phyloP scores from a whole-genome alignment of 768 basidiomycete species.

The Tubosaeta brunneosetosa region DNA sequence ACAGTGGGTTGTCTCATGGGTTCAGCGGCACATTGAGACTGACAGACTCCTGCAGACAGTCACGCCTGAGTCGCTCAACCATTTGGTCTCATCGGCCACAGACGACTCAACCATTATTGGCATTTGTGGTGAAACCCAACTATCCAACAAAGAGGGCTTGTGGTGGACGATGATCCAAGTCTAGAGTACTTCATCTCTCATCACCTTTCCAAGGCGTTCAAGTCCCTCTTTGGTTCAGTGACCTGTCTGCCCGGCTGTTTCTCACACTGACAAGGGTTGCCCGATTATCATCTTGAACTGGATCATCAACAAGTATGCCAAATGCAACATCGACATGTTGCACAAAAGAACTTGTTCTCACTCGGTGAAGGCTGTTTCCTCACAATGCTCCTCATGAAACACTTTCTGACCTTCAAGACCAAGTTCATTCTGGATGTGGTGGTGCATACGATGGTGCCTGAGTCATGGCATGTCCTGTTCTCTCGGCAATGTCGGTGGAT shows the following conservation, averaged over 20 bases:
- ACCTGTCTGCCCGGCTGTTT: slow-evolving; percentile 97
- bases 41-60: slow-evolving; percentile 55
- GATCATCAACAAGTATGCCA: slow-evolving; percentile 92
- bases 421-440: slow-evolving; percentile 87
- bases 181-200: slow-evolving; percentile 96
- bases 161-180: slow-evolving; percentile 99
- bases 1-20: slow-evolving; percentile 48
- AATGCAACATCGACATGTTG: slow-evolving; percentile 87
- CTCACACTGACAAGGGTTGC: slow-evolving; percentile 89
- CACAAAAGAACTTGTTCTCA: slow-evolving; percentile 96
- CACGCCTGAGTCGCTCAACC: slow-evolving; percentile 84
- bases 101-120: slow-evolving; percentile 90
- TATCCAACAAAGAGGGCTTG: slow-evolving; percentile 86
- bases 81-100: slow-evolving; percentile 79
- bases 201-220: slow-evolving; percentile 91
- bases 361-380: slow-evolving; percentile 95
- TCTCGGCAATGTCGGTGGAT: slow-evolving; percentile 96
- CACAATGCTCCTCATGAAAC: slow-evolving; percentile 90
- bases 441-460: slow-evolving; percentile 90
- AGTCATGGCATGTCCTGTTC: slow-evolving; percentile 81
- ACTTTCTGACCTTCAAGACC: slow-evolving; percentile 93
- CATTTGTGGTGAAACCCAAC: slow-evolving; percentile 91
- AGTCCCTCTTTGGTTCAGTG: slow-evolving; percentile 88
- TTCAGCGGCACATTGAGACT: background rate
- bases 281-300: slow-evolving; percentile 96